Evolutionary conservation across 2,329 filamentous ascomycete species (phyloP), one percentile per base, ranked within the genome.

Genomic region (Claviceps sorghi): DNA sequence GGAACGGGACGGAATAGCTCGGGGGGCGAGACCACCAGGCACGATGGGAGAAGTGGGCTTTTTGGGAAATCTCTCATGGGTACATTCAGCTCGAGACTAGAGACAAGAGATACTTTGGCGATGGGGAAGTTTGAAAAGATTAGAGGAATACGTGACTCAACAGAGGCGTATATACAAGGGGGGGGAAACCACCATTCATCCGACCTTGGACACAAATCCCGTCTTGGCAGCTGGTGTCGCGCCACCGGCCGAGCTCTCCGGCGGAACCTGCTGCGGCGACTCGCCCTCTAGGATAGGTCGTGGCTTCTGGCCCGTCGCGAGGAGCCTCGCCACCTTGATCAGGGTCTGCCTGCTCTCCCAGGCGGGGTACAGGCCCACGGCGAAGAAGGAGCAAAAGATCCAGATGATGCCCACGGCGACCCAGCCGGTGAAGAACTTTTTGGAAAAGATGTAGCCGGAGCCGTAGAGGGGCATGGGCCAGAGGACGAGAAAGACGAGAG

Each of bases 391-490:
- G 60, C 78, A 80, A 61, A 86, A 85, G 52, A 88, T 69, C 85
- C 85, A 89, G 2, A 86, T 66, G 32, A 89, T 83, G 0, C 82
- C 82, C 1, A 85, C 78, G 2, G 78, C 72, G 9, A 86, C 77
- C 84, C 84, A 88, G 10, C 83, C 84, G 0, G 83, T 84, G 64
- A 88, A 89, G 70, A 88, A 89, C 0, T 56, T 30, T 48, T 67
- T 67, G 17, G 64, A 66, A 40, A 68, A 69, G 51, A 95, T 77
- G 64, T 95, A 95, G 1, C 78, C 78, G 0, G 76, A 76, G 11
- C 88, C 89, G 62, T 93, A 95, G 80, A 95, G 82, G 1, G 89
- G 89, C 77, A 95, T 91, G 0, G 90, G 89, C 88, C 89, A 95
- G 17, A 95, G 76, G 2, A 95, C 74, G 0, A 95, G 71, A 52